Conservation (phyloP, 1,284 basidiomycete species). For the Testicularia cyperi region DNA sequence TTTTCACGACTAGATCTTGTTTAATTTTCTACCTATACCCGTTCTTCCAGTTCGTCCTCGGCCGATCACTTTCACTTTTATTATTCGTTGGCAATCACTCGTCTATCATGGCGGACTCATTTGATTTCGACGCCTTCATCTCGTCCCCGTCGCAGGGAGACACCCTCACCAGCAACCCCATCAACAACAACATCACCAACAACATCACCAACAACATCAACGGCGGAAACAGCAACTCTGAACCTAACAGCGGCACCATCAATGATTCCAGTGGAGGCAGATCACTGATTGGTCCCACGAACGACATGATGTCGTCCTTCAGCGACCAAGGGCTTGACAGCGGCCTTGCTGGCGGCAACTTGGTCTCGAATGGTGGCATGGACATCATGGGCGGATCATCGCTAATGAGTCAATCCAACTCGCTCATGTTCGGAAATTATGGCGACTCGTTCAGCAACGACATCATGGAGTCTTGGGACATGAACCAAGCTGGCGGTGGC, state of each 20-base stretch:
- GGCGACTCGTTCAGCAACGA: slow-evolving; percentile 16
- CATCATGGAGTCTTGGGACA: slow-evolving; percentile 22
- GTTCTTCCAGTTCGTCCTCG: no score
- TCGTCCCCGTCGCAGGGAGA: slow-evolving; percentile 37
- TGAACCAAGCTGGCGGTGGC: slow-evolving; percentile 1
- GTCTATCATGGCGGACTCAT: slow-evolving; percentile 32
- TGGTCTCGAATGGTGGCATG: slow-evolving; percentile 4
- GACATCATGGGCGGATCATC: slow-evolving; percentile 25
- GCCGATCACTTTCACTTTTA: no score
- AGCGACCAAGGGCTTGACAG: slow-evolving; percentile 21
- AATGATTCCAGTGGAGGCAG: no score
- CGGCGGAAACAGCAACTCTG: slow-evolving; percentile 1
- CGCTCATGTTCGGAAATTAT: slow-evolving; percentile 24
- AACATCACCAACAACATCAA: slow-evolving; percentile 6
- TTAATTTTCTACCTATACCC: no score
- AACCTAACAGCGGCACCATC: neutral
- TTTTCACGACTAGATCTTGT: no score
- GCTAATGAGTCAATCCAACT: slow-evolving; percentile 30
- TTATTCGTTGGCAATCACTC: no score
- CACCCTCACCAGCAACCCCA: slow-evolving; percentile 1
- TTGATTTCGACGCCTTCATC: slow-evolving; percentile 48
- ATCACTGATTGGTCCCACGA: slow-evolving; percentile 6
- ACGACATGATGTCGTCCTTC: slow-evolving; percentile 23
- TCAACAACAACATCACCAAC: slow-evolving; percentile 1
- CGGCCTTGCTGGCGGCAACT: slow-evolving; percentile 3